Base-by-base conservation (phyloP, 768 basidiomycete species). In the Lepiota venenata region DNA sequence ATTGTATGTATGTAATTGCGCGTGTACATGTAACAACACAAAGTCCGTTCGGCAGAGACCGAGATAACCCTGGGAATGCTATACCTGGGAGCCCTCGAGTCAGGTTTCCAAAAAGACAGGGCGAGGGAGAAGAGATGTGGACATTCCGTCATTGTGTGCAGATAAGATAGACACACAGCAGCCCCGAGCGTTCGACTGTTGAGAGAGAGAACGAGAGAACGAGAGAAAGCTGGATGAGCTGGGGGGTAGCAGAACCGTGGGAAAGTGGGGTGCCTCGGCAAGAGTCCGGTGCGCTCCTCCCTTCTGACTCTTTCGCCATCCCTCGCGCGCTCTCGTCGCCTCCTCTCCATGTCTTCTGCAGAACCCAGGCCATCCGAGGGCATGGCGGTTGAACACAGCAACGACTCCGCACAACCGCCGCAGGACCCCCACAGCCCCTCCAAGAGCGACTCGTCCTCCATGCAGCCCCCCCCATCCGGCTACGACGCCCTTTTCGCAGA, bases 401-500 rank as follows among this genome's bases (percentile, higher is more conserved):
- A 14, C 12, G 53, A 25, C 46, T 42, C 29, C 40, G n/a, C 20
- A 5, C 53, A 48, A 15, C 53, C 8, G 6, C 40, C 52, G 6
- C 52, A 54, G 18, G 45, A 41, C 5, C 12, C 53, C 10, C 29
- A 18, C 55, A 65, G 44, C 57, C 56, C 58, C 20, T 52, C 63
- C 40, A 68, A 69, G 56, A 55, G 62, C 64, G 69, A 70, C 59
- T 56, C 60, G 59, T 61, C 53, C 1, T 61, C 53, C 1, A 47
- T 48, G 46, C 53, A 32, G 45, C 16, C 52, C 15, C 32, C 32
- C 32, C 11, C 47, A 16, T 55, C 53, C 27, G 27, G 27, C 20
- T 88, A 81, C 79, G 86, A 91, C 60, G 63, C 70, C 5, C 66
- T 87, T 62, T 81, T 76, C 58, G 73, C 79, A 22, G 81, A 84